These are phyloP conservation scores for Phragmites australis DNA, from an alignment of 176 grass and related monocot genomes.

Conservation along the genomic window DNA sequence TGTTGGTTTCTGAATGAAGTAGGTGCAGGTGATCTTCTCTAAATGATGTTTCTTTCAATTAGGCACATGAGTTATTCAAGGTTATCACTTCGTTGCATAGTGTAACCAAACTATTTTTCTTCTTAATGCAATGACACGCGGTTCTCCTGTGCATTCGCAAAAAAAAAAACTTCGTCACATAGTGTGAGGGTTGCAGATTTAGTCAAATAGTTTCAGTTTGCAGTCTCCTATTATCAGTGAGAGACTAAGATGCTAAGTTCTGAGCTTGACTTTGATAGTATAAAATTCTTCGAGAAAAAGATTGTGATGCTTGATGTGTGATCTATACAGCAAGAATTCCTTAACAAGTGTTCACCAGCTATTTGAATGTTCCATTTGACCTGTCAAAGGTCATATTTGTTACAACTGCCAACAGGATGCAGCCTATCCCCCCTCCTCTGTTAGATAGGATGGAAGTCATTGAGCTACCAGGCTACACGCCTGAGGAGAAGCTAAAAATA, in stretches of 20 bases:
- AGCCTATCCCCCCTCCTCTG: slow-evolving; percentile 87
- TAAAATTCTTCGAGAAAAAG: slow-evolving; percentile 5
- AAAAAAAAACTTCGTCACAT: background rate
- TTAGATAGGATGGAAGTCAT: slow-evolving; percentile 99
- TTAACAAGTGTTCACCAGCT: slow-evolving; percentile 65
- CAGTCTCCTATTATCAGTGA: background rate
- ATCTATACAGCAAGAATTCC: slow-evolving; percentile 41
- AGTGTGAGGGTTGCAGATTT: background rate
- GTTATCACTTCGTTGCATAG: background rate
- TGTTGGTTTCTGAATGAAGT: background rate
- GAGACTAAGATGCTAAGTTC: background rate
- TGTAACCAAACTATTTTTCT: too few species aligned
- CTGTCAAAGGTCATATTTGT: slow-evolving; percentile 97
- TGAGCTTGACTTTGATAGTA: slow-evolving; percentile 3
- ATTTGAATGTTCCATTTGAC: slow-evolving; percentile 99
- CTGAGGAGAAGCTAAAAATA: slow-evolving; percentile 98
- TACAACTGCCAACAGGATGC: slow-evolving; percentile 90
- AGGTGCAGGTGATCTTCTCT: background rate
- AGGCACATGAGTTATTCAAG: slow-evolving; percentile 4
- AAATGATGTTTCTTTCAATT: background rate
- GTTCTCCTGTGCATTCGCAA: too few species aligned
- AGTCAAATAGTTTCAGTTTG: slow-evolving; percentile 16
- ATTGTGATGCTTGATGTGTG: slow-evolving; percentile 14
- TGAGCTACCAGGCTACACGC: slow-evolving; percentile 95
- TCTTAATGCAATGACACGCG: too few species aligned